Conservation (phyloP, 495 filamentous ascomycete species). For the Pyrenula aspistea region DNA sequence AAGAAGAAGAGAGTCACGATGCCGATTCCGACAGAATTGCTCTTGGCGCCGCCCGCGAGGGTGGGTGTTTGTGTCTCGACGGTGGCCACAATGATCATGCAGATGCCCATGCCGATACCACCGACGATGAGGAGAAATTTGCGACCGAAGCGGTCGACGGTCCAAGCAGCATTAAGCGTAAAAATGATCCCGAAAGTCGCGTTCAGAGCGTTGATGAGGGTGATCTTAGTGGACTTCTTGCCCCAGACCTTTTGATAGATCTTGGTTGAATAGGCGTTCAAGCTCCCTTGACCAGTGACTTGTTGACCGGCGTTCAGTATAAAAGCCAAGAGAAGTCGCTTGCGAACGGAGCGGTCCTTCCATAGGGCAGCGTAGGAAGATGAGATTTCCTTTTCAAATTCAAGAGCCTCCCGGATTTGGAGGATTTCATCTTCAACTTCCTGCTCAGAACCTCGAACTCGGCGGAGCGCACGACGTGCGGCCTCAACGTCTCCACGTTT, state of each 20-base stretch:
- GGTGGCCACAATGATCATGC: conserved; percentile 62
- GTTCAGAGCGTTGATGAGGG: conserved; percentile 63
- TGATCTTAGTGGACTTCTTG: conserved; percentile 52
- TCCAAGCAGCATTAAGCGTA: conserved; percentile 60
- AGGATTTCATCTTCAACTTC: conserved; percentile 38
- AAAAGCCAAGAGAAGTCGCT: conserved; percentile 44
- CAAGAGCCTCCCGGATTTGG: conserved; percentile 43
- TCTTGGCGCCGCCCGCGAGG: conserved; percentile 31
- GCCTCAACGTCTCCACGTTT: conserved; percentile 35
- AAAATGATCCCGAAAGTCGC: conserved; percentile 62
- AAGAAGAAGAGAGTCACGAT: conserved; percentile 53
- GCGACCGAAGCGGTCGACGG: conserved; percentile 61
- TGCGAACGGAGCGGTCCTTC: conserved; percentile 49
- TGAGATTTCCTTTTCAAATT: conserved; percentile 50
- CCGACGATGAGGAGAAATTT: conserved; percentile 54
- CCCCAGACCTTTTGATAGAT: conserved; percentile 57
- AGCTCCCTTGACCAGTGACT: conserved; percentile 36
- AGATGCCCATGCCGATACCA: conserved; percentile 56
- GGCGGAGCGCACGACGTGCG: conserved; percentile 30
- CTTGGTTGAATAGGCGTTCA: conserved; percentile 70
- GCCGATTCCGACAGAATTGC: conserved; percentile 44
- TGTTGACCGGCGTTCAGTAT: conserved; percentile 18
- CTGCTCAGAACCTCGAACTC: conserved; percentile 32
- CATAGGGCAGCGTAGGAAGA: conserved; percentile 42
- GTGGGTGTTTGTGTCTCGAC: conserved; percentile 52